Evolutionary conservation across 495 filamentous ascomycete species (phyloP).

Genomic region (Aspergillus carlsbadensis): DNA sequence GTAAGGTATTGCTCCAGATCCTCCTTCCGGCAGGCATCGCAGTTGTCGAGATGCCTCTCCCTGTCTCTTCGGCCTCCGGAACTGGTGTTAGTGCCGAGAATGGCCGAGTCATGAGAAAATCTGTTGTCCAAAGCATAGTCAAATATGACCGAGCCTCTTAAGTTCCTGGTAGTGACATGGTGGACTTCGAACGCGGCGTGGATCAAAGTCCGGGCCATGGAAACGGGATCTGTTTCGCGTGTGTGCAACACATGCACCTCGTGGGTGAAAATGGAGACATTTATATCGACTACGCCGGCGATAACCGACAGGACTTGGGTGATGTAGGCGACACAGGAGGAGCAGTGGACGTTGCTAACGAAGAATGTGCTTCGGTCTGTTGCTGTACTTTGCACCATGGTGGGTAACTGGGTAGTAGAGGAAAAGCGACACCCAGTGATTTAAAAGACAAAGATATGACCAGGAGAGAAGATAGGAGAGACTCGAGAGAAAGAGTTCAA

Average conservation of each 20-base stretch:
- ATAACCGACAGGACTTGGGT: conserved; percentile 39
- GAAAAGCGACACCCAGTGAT: neutral
- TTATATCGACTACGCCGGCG: conserved; percentile 33
- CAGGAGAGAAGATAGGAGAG: neutral
- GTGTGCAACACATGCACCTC: conserved; percentile 44
- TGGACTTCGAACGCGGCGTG: conserved; percentile 52
- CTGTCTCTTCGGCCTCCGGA: conserved; percentile 19
- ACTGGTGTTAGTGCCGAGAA: conserved; percentile 23
- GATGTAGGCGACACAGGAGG: conserved; percentile 53
- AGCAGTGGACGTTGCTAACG: conserved; percentile 52
- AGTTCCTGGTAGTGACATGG: conserved; percentile 42
- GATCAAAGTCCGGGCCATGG: conserved; percentile 42
- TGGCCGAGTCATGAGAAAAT: conserved; percentile 27
- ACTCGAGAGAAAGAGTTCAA: neutral
- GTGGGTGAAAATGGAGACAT: conserved; percentile 46
- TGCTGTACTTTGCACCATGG: conserved; percentile 15
- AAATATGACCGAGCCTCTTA: conserved; percentile 23
- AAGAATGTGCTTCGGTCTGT: conserved; percentile 36
- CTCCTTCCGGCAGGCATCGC: conserved; percentile 50
- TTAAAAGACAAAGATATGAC: neutral
- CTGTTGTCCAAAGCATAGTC: conserved; percentile 37
- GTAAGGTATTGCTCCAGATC: conserved; percentile 7
- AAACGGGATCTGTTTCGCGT: conserved; percentile 22
- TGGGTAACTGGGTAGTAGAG: neutral
- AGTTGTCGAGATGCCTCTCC: conserved; percentile 45